Conservation (phyloP, 495 filamentous ascomycete species). For the Hypoxylon perforatum region DNA sequence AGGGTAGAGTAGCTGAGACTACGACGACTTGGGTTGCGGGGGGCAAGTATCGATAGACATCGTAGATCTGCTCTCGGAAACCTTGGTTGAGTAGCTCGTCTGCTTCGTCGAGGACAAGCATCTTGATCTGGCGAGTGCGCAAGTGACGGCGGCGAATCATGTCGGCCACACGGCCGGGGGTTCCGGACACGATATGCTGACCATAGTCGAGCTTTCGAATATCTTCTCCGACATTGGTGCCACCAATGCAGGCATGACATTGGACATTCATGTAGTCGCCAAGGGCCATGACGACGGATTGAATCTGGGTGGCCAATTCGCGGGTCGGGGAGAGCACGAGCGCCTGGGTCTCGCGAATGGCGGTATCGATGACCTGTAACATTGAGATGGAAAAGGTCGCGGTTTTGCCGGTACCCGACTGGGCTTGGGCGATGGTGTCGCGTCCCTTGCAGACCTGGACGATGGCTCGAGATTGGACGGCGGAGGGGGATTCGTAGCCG, state of each 20-base stretch:
- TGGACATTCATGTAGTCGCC: constrained; percentile 99
- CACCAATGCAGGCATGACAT: constrained; percentile 98
- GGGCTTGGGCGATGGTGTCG: constrained; percentile 98
- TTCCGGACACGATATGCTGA: constrained; percentile 96
- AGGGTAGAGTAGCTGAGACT: constrained; percentile 94
- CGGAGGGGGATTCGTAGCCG: constrained; percentile 96
- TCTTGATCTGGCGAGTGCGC: constrained; percentile 95
- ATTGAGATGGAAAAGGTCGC: constrained; percentile 98
- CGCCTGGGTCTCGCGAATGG: constrained; percentile 88
- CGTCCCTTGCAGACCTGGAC: constrained; percentile 99
- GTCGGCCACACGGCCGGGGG: constrained; percentile 94
- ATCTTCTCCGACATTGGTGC: constrained; percentile 96
- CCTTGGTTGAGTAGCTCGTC: constrained; percentile 92
- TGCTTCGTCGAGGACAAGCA: constrained; percentile 98
- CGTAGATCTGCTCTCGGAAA: constrained; percentile 99
- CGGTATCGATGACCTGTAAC: constrained; percentile 91
- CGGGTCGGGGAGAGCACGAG: constrained; percentile 97
- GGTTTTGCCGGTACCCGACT: constrained; percentile 99
- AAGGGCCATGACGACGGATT: constrained; percentile 95
- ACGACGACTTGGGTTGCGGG: constrained; percentile 98
- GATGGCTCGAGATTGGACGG: constrained; percentile 96
- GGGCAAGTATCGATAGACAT: constrained; percentile 96
- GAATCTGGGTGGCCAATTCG: constrained; percentile 97
- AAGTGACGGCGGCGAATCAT: constrained; percentile 98
- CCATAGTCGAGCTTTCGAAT: constrained; percentile 97